Evolutionary conservation across 768 basidiomycete species (phyloP), one percentile per base, ranked within the genome.

Genomic region (Brasilioporus rufonigricans): DNA sequence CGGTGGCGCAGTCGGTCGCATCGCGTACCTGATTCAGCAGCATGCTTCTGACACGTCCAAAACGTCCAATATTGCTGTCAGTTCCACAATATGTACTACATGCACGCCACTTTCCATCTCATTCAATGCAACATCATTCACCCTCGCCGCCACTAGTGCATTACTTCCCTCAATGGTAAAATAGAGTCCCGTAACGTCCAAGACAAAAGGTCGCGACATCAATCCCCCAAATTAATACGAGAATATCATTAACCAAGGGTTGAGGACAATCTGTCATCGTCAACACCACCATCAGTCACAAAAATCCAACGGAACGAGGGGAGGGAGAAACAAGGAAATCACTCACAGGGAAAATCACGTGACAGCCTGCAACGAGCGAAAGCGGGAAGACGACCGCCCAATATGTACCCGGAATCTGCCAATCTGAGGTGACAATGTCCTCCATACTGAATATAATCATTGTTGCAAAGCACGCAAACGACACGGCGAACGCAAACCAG

Each of bases 161-260:
- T 31, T 56, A 54, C 14, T 16, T 16, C 4, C 14, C 24, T 7
- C 26, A n/a, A 16, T 12, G 5, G 18, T 32, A 21, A 46, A 46
- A 32, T 21, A 32, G 21, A 21, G 45, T 46, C 31, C 45, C 32
- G 18, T 44, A 58, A 0, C 1, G 33, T 50, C 9, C 57, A 48
- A 55, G 27, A 46, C 14, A 23, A 40, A n/a, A 32, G 23, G 3
- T 4, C n/a, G 3, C 8, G 45, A n/a, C 26, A 19, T 18, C 13
- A 31, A 8, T 26, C 12, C n/a, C 12, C 71, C 52, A 69, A 19
- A 33, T 33, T 47, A 47, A 23, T 81, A 82, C 0, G 84, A 86
- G 72, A 92, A 93, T 43, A 91, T 88, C 87, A 91, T 90, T 50
- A 93, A 73, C 87, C 87, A 91, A 1, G 91, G 93, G 61, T 94